Evolutionary conservation across 371 early-diverging fungal genomes (phyloP).

Genomic region (Mortierella sp.): DNA sequence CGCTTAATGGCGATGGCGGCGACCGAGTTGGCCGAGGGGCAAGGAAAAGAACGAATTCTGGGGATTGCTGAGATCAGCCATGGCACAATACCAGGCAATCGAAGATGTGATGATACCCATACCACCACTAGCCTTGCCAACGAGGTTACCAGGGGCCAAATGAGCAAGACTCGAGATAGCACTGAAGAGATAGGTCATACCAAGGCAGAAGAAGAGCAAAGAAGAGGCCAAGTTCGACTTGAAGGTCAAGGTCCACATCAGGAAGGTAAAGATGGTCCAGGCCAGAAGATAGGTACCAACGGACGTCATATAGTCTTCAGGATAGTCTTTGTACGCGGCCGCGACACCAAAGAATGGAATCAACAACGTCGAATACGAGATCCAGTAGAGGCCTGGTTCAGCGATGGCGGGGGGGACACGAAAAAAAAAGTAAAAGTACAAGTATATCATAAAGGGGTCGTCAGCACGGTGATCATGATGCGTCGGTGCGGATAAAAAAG

Average conservation of each 20-base stretch:
- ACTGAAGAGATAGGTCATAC: conserved; percentile 56
- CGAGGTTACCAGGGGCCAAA: conserved; percentile 24
- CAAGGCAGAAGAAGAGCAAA: conserved; percentile 53
- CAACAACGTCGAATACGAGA: conserved; percentile 49
- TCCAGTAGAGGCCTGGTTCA: conserved; percentile 48
- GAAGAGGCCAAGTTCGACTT: conserved; percentile 50
- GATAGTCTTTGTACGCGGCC: conserved; percentile 37
- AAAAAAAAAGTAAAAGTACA: background rate
- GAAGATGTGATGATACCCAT: conserved; percentile 53
- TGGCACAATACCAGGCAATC: conserved; percentile 57
- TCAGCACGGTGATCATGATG: background rate
- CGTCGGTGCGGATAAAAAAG: background rate
- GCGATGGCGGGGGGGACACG: conserved; percentile 19
- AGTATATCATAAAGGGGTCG: background rate
- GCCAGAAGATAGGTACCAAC: conserved; percentile 52
- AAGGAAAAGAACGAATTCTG: conserved; percentile 45
- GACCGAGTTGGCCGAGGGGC: conserved; percentile 49
- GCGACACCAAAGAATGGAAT: conserved; percentile 48
- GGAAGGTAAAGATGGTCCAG: conserved; percentile 58
- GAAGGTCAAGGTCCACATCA: conserved; percentile 55
- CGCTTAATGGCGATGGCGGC: conserved; percentile 14
- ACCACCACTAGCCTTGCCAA: conserved; percentile 50
- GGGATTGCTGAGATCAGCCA: conserved; percentile 52
- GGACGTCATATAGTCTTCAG: conserved; percentile 46
- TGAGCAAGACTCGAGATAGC: conserved; percentile 48